Conservation (phyloP, 306 rosid species). For the Fagus crenata region DNA sequence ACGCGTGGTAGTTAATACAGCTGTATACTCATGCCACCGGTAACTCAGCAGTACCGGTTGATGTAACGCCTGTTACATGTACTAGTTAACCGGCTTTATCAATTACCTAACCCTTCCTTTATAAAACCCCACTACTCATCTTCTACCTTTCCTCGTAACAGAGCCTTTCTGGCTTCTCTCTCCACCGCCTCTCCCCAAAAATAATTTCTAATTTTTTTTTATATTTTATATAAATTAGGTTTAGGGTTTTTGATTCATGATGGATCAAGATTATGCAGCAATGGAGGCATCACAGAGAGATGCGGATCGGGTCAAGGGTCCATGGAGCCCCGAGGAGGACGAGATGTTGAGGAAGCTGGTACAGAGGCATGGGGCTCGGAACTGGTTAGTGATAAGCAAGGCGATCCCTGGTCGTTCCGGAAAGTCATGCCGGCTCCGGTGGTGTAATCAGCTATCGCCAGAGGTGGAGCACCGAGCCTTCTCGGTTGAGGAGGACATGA, state of each 20-base stretch:
- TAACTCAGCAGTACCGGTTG: constrained; percentile 41
- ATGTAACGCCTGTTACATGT: constrained; percentile 31
- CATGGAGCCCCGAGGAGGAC: constrained; percentile 64
- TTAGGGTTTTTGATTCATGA: constrained; percentile 8
- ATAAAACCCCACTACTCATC: constrained; percentile 30
- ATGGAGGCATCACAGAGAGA: constrained; percentile 33
- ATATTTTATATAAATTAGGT: not conserved
- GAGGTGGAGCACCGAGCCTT: constrained; percentile 52
- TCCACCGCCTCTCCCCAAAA: not conserved
- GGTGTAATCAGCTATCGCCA: constrained; percentile 73
- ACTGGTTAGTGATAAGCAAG: constrained; percentile 49
- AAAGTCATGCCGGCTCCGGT: constrained; percentile 59
- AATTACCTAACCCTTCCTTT: constrained; percentile 45
- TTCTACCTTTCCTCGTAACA: not conserved
- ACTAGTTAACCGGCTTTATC: constrained; percentile 42
- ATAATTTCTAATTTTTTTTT: not conserved
- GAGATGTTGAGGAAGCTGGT: constrained; percentile 41
- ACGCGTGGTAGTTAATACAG: constrained; percentile 37
- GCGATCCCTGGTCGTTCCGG: constrained; percentile 55
- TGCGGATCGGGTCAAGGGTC: constrained; percentile 51
- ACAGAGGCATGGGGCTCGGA: constrained; percentile 44
- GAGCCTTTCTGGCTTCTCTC: not conserved
- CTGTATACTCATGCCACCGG: constrained; percentile 32
- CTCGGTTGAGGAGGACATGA: constrained; percentile 46
- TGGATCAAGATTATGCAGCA: constrained; percentile 7